phyloP scores from a whole-genome alignment of 23 red algal species.

The Agarophyton chilense region DNA sequence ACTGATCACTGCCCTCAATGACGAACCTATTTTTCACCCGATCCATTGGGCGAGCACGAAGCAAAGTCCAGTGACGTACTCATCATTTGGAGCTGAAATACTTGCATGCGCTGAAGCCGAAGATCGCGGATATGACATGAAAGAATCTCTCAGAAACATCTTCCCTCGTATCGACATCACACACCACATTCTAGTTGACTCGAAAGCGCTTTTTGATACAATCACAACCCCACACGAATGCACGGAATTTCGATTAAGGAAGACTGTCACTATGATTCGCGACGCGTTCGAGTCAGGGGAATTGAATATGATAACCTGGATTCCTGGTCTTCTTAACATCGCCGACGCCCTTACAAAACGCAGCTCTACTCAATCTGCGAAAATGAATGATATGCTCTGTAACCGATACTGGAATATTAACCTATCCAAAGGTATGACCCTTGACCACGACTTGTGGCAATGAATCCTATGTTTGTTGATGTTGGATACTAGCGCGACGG shows the following conservation, averaged over 20 bases:
- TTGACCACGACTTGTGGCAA: no score
- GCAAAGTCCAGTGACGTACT: no score
- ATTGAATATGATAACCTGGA: background rate
- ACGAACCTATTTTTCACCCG: background rate
- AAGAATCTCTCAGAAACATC: background rate
- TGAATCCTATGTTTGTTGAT: no score
- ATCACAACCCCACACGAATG: no score
- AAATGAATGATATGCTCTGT: no score
- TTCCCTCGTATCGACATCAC: background rate
- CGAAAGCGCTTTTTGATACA: conserved; percentile 20
- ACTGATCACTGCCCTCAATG: background rate
- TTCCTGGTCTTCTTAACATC: background rate
- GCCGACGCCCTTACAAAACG: background rate
- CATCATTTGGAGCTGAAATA: no score
- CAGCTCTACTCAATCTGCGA: background rate
- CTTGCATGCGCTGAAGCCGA: conserved; percentile 9
- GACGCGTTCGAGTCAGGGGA: conserved; percentile 4
- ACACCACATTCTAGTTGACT: conserved; percentile 15
- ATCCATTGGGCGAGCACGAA: conserved; percentile 16
- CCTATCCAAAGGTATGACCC: no score
- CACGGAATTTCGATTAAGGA: background rate
- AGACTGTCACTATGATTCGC: background rate
- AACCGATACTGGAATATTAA: no score
- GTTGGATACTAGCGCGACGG: no score
- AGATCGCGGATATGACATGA: background rate